These are phyloP conservation scores for Immersiella caudata DNA, from an alignment of 495 filamentous ascomycete genomes.

Conservation along the genomic window DNA sequence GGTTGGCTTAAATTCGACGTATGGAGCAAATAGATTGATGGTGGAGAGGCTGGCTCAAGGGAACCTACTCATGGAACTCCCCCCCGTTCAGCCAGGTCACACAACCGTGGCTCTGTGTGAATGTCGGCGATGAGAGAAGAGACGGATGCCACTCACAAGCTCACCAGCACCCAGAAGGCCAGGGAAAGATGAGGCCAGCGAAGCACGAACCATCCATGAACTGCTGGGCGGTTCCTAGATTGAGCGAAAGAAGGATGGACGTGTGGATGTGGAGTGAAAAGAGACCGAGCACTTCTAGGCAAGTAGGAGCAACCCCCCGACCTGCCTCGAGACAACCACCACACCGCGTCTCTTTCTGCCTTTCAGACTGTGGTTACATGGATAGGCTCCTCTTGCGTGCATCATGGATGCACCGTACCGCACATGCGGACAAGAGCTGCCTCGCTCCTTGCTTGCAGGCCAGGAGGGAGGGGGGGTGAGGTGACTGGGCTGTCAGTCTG, in stretches of 20 bases:
- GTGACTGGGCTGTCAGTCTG: slow-evolving; percentile 1
- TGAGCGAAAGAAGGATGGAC: not conserved
- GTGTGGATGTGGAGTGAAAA: slow-evolving; percentile 2
- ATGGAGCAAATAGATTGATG: slow-evolving; percentile 38
- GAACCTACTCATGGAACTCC: slow-evolving; percentile 17
- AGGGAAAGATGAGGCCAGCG: slow-evolving; percentile 6
- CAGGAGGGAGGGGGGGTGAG: not conserved
- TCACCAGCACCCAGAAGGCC: not conserved
- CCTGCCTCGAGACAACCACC: not conserved
- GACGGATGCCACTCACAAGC: not conserved
- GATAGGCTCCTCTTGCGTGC: slow-evolving; percentile 14
- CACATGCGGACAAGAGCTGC: slow-evolving; percentile 16
- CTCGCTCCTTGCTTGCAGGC: not conserved
- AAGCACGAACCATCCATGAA: not conserved
- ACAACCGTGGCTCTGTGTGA: not conserved
- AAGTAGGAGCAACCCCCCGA: not conserved
- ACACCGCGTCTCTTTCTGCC: not conserved
- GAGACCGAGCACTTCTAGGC: slow-evolving; percentile 8
- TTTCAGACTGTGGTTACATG: not conserved
- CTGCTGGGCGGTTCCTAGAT: not conserved
- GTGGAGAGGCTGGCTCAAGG: slow-evolving; percentile 34
- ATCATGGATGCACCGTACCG: slow-evolving; percentile 9
- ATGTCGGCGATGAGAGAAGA: not conserved
- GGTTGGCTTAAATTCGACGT: slow-evolving; percentile 28
- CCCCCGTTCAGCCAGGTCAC: slow-evolving; percentile 5